Percentiles rank a stretch among this genome's conserved stretches.
Conservation (phyloP, 768 basidiomycete genomes). For the Austroboletus eburneus region DNA sequence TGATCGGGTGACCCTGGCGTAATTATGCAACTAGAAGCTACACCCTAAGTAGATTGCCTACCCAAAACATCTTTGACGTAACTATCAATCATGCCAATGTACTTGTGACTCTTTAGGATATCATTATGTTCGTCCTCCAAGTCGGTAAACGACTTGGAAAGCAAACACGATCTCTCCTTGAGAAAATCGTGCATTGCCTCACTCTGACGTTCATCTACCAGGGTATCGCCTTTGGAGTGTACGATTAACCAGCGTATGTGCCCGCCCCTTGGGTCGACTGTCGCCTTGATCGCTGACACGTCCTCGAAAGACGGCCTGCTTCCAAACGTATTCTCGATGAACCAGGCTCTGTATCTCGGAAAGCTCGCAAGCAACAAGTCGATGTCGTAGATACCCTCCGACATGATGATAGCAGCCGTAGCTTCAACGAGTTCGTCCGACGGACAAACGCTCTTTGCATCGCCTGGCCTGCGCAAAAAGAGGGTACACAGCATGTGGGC, state of each 20-base stretch:
- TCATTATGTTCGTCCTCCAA: slow-evolving; percentile 53
- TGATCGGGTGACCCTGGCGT: no score
- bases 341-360: slow-evolving; percentile 66
- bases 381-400: slow-evolving; percentile 79
- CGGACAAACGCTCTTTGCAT: slow-evolving; percentile 37
- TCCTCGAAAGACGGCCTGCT: slow-evolving; percentile 41
- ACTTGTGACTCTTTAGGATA: slow-evolving; percentile 41
- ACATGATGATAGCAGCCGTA: slow-evolving; percentile 55
- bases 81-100: slow-evolving; percentile 40
- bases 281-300: slow-evolving; percentile 43
- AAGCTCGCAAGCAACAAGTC: slow-evolving; percentile 60
- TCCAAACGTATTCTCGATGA: slow-evolving; percentile 65
- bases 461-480: slow-evolving; percentile 47
- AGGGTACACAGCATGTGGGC: slow-evolving; percentile 77
- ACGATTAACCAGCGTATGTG: slow-evolving; percentile 64
- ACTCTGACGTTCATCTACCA: slow-evolving; percentile 63
- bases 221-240: slow-evolving; percentile 69
- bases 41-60: no score
- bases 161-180: slow-evolving; percentile 22
- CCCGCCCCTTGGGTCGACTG: slow-evolving; percentile 30
- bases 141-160: slow-evolving; percentile 35
- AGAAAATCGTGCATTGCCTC: slow-evolving; percentile 56
- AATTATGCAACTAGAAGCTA: no score
- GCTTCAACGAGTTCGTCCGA: slow-evolving; percentile 35
- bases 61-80: no score